A percentile compares a stretch with the other conserved stretches of the same genome.
Conservation (phyloP, 257 asterid genomes). For the Sherardia arvensis region DNA sequence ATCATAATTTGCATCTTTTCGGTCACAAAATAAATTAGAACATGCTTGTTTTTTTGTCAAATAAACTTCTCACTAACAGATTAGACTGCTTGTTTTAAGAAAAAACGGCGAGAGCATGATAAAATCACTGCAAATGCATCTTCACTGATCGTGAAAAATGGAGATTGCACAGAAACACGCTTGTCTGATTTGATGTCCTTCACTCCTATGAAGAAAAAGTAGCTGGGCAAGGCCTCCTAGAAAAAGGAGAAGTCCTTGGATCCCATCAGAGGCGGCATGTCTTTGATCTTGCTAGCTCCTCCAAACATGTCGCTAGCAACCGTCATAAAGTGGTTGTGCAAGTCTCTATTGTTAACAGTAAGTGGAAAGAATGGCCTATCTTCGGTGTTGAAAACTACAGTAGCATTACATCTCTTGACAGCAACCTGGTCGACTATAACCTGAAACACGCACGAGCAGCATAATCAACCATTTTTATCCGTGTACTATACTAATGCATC, state of each 20-base stretch:
- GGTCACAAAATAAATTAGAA: too few species aligned
- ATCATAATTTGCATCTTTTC: too few species aligned
- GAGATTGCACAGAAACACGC: slow-evolving; percentile 51
- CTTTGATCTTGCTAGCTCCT: slow-evolving; percentile 28
- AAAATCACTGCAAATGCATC: too few species aligned
- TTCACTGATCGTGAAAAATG: slow-evolving; percentile 55
- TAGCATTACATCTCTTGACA: slow-evolving; percentile 88
- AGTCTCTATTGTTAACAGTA: slow-evolving; percentile 42
- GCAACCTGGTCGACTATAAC: slow-evolving; percentile 76
- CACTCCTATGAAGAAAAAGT: slow-evolving; percentile 65
- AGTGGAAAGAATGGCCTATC: slow-evolving; percentile 62
- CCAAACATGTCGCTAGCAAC: slow-evolving; percentile 75
- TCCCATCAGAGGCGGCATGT: slow-evolving; percentile 65
- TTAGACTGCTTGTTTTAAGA: too few species aligned
- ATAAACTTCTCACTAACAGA: too few species aligned
- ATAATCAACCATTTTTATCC: too few species aligned
- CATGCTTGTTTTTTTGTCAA: too few species aligned
- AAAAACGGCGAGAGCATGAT: too few species aligned
- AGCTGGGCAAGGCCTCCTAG: slow-evolving; percentile 69
- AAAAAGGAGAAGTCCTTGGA: slow-evolving; percentile 79
- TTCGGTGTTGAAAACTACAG: slow-evolving; percentile 34
- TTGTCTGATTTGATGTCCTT: slow-evolving; percentile 35
- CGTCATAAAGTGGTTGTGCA: slow-evolving; percentile 45
- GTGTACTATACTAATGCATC: too few species aligned
- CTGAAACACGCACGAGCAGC: too few species aligned